Percentiles rank a stretch among this genome's conserved stretches.
Evolutionary conservation across 768 basidiomycete species (phyloP).

Genomic region (Russula foetens): DNA sequence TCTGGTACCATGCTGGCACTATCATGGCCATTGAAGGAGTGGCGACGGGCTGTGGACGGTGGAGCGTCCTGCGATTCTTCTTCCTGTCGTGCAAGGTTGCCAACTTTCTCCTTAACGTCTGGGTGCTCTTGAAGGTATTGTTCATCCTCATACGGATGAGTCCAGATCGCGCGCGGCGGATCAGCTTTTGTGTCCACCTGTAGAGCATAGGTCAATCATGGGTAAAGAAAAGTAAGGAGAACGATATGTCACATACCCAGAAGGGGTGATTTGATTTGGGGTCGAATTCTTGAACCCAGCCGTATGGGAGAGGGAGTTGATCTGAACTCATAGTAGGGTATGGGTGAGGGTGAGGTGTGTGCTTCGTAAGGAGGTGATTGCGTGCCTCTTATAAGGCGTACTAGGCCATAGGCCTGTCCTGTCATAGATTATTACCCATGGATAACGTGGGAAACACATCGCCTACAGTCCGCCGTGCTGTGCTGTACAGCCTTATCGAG

Average conservation of each 20-base stretch:
- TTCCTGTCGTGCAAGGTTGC: conserved; percentile 3
- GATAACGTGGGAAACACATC: not conserved
- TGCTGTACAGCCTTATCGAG: no score
- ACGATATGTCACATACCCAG: conserved; percentile 33
- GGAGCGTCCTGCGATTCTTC: not conserved
- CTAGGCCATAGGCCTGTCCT: not conserved
- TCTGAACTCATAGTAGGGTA: conserved; percentile 21
- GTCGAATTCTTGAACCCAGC: conserved; percentile 49
- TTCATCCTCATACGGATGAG: conserved; percentile 64
- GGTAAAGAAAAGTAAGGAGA: not conserved
- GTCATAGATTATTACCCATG: no score
- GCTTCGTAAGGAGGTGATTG: no score
- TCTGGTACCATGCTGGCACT: conserved; percentile 21
- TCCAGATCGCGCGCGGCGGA: conserved; percentile 64
- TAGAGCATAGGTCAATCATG: not conserved
- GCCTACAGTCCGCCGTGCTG: no score
- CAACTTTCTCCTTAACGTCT: conserved; percentile 34
- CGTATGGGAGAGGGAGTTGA: conserved; percentile 40
- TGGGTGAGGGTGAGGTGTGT: not conserved
- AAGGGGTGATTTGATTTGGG: conserved; percentile 35
- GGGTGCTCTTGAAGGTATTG: conserved; percentile 52
- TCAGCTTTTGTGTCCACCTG: conserved; percentile 56
- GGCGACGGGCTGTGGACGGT: conserved; percentile 11
- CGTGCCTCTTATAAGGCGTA: not conserved
- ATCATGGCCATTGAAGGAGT: conserved; percentile 16